These are phyloP conservation scores for Nothophytophthora sp. DNA, from an alignment of 352 stramenopile genomes.

Conservation along the genomic window DNA sequence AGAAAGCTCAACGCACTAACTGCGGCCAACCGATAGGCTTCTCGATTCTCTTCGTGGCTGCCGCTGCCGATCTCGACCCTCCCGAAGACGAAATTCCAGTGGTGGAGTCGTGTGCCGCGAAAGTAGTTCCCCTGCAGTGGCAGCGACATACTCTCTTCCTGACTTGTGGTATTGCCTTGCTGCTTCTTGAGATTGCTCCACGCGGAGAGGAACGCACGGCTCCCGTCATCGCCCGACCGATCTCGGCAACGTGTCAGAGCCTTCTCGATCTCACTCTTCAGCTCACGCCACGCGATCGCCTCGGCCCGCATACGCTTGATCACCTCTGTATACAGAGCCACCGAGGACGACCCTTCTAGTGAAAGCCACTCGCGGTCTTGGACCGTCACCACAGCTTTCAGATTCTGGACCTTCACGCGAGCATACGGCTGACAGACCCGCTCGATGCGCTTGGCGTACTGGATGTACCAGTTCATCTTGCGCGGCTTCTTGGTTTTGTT, in stretches of 20 bases:
- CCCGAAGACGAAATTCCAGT: constrained; percentile 53
- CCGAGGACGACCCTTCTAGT: constrained; percentile 30
- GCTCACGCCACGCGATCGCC: constrained; percentile 33
- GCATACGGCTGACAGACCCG: constrained; percentile 20
- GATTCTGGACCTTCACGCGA: constrained; percentile 27
- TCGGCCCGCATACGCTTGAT: constrained; percentile 40
- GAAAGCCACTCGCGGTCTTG: constrained; percentile 45
- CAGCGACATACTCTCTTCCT: constrained; percentile 11
- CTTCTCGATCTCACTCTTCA: constrained; percentile 38
- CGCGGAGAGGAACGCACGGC: constrained; percentile 37
- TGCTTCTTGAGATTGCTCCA: constrained; percentile 59
- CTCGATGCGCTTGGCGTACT: constrained; percentile 45
- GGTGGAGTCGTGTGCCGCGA: constrained; percentile 38
- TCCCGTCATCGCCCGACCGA: constrained; percentile 9
- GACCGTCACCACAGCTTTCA: constrained; percentile 25
- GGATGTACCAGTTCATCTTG: constrained; percentile 62
- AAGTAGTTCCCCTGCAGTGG: constrained; percentile 47
- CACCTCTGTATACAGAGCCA: constrained; percentile 31
- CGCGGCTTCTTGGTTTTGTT: constrained; percentile 60
- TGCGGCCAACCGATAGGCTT: constrained; percentile 39
- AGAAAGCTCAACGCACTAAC: constrained; percentile 39
- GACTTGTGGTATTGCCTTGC: no score
- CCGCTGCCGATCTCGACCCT: constrained; percentile 66
- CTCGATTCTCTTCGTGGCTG: constrained; percentile 42
- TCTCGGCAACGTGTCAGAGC: constrained; percentile 15